Evolutionary conservation across 1,284 basidiomycete genomes (phyloP).

Genomic region (Farysia itapuensis): DNA sequence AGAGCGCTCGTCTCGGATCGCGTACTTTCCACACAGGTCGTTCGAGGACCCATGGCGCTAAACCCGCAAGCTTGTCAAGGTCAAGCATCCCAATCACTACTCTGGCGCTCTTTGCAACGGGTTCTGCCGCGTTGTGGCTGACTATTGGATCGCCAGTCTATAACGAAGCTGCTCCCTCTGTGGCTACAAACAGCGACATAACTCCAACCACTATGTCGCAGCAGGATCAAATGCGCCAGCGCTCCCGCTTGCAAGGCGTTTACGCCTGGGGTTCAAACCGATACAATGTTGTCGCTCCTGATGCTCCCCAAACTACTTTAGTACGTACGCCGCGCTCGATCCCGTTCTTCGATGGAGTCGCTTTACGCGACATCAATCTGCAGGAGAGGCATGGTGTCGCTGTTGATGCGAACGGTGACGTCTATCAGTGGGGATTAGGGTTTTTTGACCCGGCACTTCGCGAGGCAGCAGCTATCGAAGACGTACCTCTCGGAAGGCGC

Average conservation of each 20-base stretch:
- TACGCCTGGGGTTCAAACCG: constrained; percentile 52
- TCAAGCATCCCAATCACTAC: no score
- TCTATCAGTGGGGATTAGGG: constrained; percentile 58
- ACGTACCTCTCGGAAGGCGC: constrained; percentile 39
- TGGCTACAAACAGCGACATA: constrained; percentile 12
- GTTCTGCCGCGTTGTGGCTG: no score
- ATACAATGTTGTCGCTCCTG: constrained; percentile 55
- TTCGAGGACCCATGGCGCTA: no score
- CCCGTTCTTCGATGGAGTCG: constrained; percentile 53
- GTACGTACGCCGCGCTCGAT: constrained; percentile 46
- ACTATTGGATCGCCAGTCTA: constrained; percentile 24
- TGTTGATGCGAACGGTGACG: constrained; percentile 69
- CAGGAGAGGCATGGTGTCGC: constrained; percentile 54
- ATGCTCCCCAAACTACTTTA: constrained; percentile 28
- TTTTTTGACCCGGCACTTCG: constrained; percentile 50
- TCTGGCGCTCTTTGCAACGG: no score
- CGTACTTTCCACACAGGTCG: no score
- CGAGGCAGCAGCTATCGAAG: constrained; percentile 32
- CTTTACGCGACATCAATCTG: constrained; percentile 52
- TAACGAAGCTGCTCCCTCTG: constrained; percentile 18
- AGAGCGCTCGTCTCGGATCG: no score
- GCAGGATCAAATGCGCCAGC: constrained; percentile 49
- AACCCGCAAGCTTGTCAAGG: no score
- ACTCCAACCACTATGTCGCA: constrained; percentile 36
- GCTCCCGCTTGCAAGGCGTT: constrained; percentile 38